Evolutionary conservation across 75 land plant species (phyloP).

Genomic region (Picea glauca): DNA sequence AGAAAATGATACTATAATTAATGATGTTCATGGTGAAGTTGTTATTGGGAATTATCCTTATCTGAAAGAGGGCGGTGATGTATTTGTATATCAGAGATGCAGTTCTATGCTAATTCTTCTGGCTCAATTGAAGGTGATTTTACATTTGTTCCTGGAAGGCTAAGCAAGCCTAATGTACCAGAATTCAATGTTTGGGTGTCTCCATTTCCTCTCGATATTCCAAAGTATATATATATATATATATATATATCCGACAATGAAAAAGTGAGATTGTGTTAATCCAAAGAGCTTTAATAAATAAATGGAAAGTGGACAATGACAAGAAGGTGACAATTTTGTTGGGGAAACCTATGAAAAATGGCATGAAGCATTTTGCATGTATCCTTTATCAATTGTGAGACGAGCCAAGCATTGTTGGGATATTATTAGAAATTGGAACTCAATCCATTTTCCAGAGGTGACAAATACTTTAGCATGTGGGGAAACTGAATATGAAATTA

Average conservation of each 20-base stretch:
- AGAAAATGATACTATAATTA: conserved; percentile 47
- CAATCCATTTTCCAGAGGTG: conserved; percentile 56
- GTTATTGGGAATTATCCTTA: conserved; percentile 87
- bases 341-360: conserved; percentile 50
- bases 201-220: conserved; percentile 52
- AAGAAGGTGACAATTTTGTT: too few relatives aligned
- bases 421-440: conserved; percentile 48
- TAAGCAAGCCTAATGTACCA: conserved; percentile 53
- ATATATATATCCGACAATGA: conserved; percentile 27
- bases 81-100: conserved; percentile 86
- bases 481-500: conserved; percentile 57
- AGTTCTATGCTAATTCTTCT: conserved; percentile 22
- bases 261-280: too few relatives aligned
- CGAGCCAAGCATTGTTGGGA: conserved; percentile 64
- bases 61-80: conserved; percentile 40
- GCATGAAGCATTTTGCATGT: conserved; percentile 53
- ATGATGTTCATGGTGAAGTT: conserved; percentile 59
- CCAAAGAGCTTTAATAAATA: too few relatives aligned
- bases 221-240: conserved; percentile 50
- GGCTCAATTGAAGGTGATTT: too few relatives aligned
- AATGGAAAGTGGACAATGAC: too few relatives aligned
- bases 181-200: conserved; percentile 66
- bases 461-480: conserved; percentile 52
- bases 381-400: conserved; percentile 60
- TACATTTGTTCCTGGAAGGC: conserved; percentile 39